phyloP scores from a whole-genome alignment of 305 asterid species.

The Ruellia speciosa region DNA sequence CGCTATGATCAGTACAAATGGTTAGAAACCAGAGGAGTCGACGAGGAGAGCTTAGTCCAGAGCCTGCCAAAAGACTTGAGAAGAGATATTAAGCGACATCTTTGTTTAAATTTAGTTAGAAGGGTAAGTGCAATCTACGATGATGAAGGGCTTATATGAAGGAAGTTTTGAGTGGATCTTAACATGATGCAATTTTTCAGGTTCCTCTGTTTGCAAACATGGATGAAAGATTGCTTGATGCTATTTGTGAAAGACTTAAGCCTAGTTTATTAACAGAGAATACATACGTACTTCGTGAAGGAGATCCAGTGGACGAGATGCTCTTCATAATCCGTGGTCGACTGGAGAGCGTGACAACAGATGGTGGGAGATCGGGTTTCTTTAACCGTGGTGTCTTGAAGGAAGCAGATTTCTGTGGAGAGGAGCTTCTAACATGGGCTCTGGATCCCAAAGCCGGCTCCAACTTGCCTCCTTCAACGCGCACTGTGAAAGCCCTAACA shows the following conservation, averaged over 20 bases:
- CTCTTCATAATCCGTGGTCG: constrained; percentile 90
- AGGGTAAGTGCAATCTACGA: constrained; percentile 41
- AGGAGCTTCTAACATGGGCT: constrained; percentile 98
- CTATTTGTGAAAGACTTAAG: constrained; percentile 88
- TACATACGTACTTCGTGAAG: constrained; percentile 79
- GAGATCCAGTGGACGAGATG: constrained; percentile 94
- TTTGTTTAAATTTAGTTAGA: constrained; percentile 82
- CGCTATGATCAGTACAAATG: constrained; percentile 98
- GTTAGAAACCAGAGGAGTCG: constrained; percentile 96
- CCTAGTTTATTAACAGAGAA: constrained; percentile 84
- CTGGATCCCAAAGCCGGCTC: constrained; percentile 80
- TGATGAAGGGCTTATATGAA: background rate
- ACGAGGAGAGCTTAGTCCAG: constrained; percentile 90
- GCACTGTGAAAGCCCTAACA: constrained; percentile 81
- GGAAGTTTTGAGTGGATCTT: constrained; percentile 8
- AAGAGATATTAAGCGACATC: constrained; percentile 93
- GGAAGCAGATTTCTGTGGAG: constrained; percentile 92
- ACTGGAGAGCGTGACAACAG: constrained; percentile 88
- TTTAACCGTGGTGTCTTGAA: constrained; percentile 72
- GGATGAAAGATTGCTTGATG: constrained; percentile 92
- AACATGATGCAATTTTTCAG: constrained; percentile 28
- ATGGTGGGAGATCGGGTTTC: constrained; percentile 93
- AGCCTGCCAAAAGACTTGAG: constrained; percentile 86
- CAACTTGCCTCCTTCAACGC: constrained; percentile 83
- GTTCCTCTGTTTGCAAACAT: constrained; percentile 93